Evolutionary conservation across 306 rosid species (phyloP).

Genomic region (Trifolium dubium): DNA sequence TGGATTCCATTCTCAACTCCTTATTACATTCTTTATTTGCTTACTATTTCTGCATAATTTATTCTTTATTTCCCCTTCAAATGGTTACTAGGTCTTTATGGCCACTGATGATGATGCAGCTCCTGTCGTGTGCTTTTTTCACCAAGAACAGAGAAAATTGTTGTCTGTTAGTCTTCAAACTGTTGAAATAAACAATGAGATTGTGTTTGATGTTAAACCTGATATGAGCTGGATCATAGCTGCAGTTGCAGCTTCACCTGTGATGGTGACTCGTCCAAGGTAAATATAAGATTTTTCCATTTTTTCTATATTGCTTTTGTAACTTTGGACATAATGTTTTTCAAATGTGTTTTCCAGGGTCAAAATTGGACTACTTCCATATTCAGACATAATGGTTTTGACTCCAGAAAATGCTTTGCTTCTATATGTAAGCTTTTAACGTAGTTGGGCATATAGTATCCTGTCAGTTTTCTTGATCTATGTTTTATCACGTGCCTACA

Average conservation of each 20-base stretch:
- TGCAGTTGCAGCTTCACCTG: conserved; percentile 87
- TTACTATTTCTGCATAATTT: conserved; percentile 29
- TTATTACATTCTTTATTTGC: conserved; percentile 31
- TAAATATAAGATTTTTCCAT: conserved; percentile 36
- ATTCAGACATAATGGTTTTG: conserved; percentile 79
- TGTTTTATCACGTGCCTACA: conserved; percentile 14
- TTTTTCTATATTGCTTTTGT: conserved; percentile 35
- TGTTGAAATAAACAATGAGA: conserved; percentile 86
- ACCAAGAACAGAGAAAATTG: conserved; percentile 84
- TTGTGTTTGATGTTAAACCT: conserved; percentile 80
- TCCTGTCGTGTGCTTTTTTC: conserved; percentile 90
- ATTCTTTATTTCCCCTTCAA: conserved; percentile 33
- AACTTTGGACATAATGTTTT: conserved; percentile 40
- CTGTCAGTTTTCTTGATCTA: background rate
- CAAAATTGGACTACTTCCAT: conserved; percentile 74
- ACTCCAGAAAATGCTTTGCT: conserved; percentile 81
- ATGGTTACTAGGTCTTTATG: conserved; percentile 74
- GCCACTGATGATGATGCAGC: conserved; percentile 81
- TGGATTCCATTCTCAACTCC: conserved; percentile 23
- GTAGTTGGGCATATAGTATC: conserved; percentile 22
- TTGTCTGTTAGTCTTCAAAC: conserved; percentile 82
- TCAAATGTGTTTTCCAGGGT: conserved; percentile 57
- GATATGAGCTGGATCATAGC: conserved; percentile 97
- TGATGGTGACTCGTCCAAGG: conserved; percentile 87
- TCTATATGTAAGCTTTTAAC: conserved; percentile 80